A percentile compares a stretch with the other conserved stretches of the same genome.
These are phyloP conservation scores for Aotearoamyces nothofagi DNA, from an alignment of 2,329 filamentous ascomycete species.

Conservation along the genomic window DNA sequence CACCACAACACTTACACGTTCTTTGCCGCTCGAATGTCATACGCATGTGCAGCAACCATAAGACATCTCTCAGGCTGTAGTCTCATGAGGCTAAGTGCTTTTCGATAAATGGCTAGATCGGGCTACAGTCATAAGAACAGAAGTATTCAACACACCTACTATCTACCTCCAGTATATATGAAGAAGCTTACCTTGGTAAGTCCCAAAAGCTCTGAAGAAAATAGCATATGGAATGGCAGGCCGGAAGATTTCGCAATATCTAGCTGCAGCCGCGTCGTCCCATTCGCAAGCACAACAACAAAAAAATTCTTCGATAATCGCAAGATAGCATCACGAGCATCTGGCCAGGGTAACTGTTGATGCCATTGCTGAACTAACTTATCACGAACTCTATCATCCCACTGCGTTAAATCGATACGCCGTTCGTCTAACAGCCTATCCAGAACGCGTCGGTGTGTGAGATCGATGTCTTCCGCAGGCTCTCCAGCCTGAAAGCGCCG, in stretches of 20 bases:
- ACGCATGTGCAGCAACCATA: no score
- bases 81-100: no score
- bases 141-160: no score
- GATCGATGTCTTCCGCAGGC: conserved; percentile 33
- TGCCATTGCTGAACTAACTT: conserved; percentile 29
- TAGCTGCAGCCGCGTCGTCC: conserved; percentile 36
- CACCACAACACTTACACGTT: no score
- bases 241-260: conserved; percentile 31
- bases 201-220: conserved; percentile 23
- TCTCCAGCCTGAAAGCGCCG: no score
- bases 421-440: conserved; percentile 21
- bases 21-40: no score
- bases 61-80: no score
- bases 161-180: no score
- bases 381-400: conserved; percentile 7
- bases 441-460: conserved; percentile 28
- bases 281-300: conserved; percentile 36
- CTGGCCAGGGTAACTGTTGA: conserved; percentile 32
- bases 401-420: conserved; percentile 4
- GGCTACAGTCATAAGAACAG: no score
- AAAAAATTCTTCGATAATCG: conserved; percentile 24
- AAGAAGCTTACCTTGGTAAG: no score
- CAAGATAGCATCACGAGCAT: conserved; percentile 27
- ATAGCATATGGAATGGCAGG: conserved; percentile 32
- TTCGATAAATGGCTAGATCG: no score